Evolutionary conservation across 2,329 filamentous ascomycete genomes (phyloP).

Genomic region (Simplicillium aogashimaense): DNA sequence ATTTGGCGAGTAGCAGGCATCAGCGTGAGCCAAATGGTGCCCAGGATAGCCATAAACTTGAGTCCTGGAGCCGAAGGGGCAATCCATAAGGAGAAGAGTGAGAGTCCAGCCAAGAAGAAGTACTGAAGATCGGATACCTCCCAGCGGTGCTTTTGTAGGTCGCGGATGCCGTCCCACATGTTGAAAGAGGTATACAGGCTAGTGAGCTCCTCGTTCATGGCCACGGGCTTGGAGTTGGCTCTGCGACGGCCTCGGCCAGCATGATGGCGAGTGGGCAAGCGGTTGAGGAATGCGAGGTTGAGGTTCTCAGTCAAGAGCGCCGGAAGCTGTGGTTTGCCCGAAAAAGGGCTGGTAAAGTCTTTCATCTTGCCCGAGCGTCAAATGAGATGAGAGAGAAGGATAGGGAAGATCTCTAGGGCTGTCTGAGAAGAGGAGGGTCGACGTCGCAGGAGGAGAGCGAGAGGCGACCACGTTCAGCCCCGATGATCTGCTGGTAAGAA

Average conservation of each 20-base stretch:
- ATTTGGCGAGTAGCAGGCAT: constrained; percentile 85
- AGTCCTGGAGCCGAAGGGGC: constrained; percentile 71
- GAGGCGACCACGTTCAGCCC: too few species aligned
- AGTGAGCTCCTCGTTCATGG: constrained; percentile 51
- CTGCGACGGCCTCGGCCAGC: constrained; percentile 25
- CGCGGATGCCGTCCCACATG: constrained; percentile 64
- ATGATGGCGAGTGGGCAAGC: constrained; percentile 28
- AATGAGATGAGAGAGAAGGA: neutral
- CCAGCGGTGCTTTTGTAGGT: constrained; percentile 71
- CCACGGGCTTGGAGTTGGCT: constrained; percentile 25
- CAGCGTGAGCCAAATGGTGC: constrained; percentile 59
- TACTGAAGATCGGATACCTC: constrained; percentile 80
- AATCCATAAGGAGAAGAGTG: constrained; percentile 75
- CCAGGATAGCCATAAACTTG: constrained; percentile 63
- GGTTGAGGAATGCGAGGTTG: constrained; percentile 31
- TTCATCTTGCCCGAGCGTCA: constrained; percentile 21
- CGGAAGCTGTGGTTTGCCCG: constrained; percentile 30
- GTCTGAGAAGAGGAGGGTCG: too few species aligned
- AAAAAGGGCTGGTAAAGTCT: constrained; percentile 23
- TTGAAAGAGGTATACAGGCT: constrained; percentile 75
- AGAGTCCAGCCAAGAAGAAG: constrained; percentile 59
- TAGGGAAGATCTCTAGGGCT: too few species aligned
- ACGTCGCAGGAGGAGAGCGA: neutral
- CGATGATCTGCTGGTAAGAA: neutral
- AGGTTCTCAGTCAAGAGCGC: constrained; percentile 29